Base-by-base conservation (phyloP, 1,139 yeast genomes). In the Saccharomyces hybrid region DNA sequence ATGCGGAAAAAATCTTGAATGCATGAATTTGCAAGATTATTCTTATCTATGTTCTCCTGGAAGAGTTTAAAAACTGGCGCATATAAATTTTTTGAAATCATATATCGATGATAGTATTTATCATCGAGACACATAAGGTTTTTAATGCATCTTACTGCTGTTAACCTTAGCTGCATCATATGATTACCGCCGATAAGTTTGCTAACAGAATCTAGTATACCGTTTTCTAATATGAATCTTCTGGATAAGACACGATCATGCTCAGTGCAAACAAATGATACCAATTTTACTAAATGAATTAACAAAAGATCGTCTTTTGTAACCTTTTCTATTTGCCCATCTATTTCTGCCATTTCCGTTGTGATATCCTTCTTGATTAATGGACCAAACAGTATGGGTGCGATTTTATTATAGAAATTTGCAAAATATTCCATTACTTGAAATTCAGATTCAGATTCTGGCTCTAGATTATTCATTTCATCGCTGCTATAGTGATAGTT, bases 11-110 rank as follows among this genome's bases (percentile, higher is more conserved):
- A 74, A 63, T 87, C 93, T 53, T 90, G 74, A 60, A 95, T 80
- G 3, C 95, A 78, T 0, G 97, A 88, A 64, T 83, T 87, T 2
- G 88, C 78, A 57, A 91, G 73, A 64, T 84, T 86, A 65, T 86
- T 83, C 49, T 73, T 72, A 44, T 76, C 72, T 23, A 78, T 75
- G 20, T 81, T 78, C n/a, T 74, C 76, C 23, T 73, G 72, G 57
- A 88, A 75, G 54, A 82, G 73, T 0, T 69, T 68, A 59, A 87
- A 78, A 44, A 84, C 75, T 47, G 78, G 73, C 9, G 73, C 75
- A 54, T 86, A 74, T 2, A 86, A 69, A 54, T 81, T 76, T 54
- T 80, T 72, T n/a, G 79, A 73, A 25, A 86, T 75, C 52, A 90
- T 75, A 61, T 81, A 78, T 42, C 80, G 71, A 27, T 79, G 77